Base-by-base conservation (phyloP, 208 protist genomes). In the Polymyxa betae region DNA sequence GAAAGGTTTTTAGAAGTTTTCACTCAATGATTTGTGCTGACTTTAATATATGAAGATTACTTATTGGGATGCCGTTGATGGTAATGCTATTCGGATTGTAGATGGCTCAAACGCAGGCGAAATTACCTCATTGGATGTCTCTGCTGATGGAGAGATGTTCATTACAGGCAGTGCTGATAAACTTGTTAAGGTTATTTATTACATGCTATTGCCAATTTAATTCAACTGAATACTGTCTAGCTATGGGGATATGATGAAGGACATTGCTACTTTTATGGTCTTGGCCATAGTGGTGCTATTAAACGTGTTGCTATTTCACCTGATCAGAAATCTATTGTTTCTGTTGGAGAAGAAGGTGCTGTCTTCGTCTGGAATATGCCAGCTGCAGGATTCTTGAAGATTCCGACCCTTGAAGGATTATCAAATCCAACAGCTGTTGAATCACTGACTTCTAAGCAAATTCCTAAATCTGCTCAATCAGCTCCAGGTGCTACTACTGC, bases 11-110 rank as follows among this genome's bases (percentile, higher is more conserved):
- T n/a, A n/a, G 38, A n/a, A 89, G 68, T 0, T 0, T 89, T 0
- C 32, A 44, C 5, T 68, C 89, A 41, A 45, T 77, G 77, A 41
- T 77, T n/a, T 44, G 24, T 91, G 46, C 60, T 91, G 45, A 49
- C 60, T 45, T 45, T 0, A n/a, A n/a, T n/a, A n/a, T n/a, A n/a
- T n/a, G n/a, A n/a, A n/a, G n/a, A 60, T 98, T 82, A 96, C 94
- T 38, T 98, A 98, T 93, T 98, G 97, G 96, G 97, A 98, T 93
- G 93, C 95, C 10, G 96, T 97, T 68, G 97, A 98, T 89, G 98
- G 96, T 93, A 95, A 93, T 64, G 94, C 96, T 45, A 97, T 98
- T 88, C 95, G 97, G 38, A 96, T 98, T 92, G 90, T 98, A 41
- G 90, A 95, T n/a, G 96, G 95, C 46, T 97, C 96, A 88, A 95